phyloP scores from a whole-genome alignment of 2,329 filamentous ascomycete species.

The Ophiostoma ips region DNA sequence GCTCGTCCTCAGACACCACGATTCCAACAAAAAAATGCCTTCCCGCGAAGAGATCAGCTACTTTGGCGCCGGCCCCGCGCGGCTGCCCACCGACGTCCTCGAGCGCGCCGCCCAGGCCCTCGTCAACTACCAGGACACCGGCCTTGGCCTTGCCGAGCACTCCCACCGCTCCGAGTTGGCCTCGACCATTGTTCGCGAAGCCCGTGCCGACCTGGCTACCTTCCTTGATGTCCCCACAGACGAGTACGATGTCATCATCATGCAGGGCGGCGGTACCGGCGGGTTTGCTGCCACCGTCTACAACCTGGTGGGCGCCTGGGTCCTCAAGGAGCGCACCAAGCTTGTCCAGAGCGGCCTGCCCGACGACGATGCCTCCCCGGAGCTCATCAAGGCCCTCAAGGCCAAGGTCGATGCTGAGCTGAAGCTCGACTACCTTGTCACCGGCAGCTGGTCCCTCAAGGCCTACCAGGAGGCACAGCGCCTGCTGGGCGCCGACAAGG shows the following conservation, averaged over 20 bases:
- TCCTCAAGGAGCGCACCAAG: constrained; percentile 51
- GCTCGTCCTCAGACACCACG: neutral
- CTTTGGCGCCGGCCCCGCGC: constrained; percentile 84
- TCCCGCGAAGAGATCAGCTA: constrained; percentile 14
- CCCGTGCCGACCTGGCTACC: constrained; percentile 57
- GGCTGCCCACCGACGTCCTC: constrained; percentile 68
- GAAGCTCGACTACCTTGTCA: constrained; percentile 79
- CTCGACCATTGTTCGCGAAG: constrained; percentile 61
- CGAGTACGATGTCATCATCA: constrained; percentile 78
- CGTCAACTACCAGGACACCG: constrained; percentile 66
- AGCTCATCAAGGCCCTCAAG: constrained; percentile 24
- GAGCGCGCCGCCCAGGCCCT: constrained; percentile 64
- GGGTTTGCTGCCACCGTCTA: constrained; percentile 75
- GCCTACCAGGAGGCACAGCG: constrained; percentile 70
- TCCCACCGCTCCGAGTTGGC: constrained; percentile 76
- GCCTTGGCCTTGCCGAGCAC: constrained; percentile 78
- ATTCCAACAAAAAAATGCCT: constrained; percentile 10
- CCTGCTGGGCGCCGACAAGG: constrained; percentile 60
- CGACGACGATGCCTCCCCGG: constrained; percentile 22
- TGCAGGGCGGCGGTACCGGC: constrained; percentile 75
- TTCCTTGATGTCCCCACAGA: constrained; percentile 62
- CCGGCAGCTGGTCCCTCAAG: constrained; percentile 83
- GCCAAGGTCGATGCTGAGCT: constrained; percentile 54
- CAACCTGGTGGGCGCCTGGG: constrained; percentile 75
- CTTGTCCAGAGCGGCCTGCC: constrained; percentile 29